Evolutionary conservation across 306 rosid genomes (phyloP), one percentile per base, ranked within the genome.

Genomic region (Fragaria ananassa): DNA sequence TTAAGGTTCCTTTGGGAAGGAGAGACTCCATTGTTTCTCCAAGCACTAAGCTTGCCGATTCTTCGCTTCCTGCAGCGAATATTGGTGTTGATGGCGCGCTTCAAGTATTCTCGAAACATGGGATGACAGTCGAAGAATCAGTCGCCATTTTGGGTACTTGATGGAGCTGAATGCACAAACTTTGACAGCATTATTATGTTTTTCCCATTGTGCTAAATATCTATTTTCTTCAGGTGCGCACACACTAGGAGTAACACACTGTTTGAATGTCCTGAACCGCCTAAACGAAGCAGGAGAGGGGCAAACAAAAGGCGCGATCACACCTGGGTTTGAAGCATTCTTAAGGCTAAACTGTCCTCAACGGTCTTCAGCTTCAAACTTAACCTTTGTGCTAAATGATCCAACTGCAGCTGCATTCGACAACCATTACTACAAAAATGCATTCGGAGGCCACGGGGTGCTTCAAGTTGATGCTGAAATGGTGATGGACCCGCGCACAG

Each of bases 81-180:
- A 17, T 54, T 70, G 83, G 83, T 57, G 81, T 83, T 46, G 78
- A 57, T 65, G 72, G 49, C 58, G 66, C 67, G 76, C 83, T 83
- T 83, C 83, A 21, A n/a, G 5, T 75, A n/a, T 83, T 83, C 23
- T 44, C 72, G 10, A 50, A 77, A 2, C 75, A 37, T 65, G 83
- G 83, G 17, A 79, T 79, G 86, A 79, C 79, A 53, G 17, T 31
- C 12, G 56, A 76, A 71, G 86, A 83, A 71, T 83, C 83, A 23
- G 86, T 75, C 2, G 83, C 81, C 67, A 71, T 79, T 57, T 64
- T 79, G 41, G 86, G 81, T 79, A 72, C 50, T 23, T 1, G 1
- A 60, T 27, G 66, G 13, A 25, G 4, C 13, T 4, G 37, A 25
- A 60, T 11, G 35, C 37, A 5, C 35, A 60, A 11, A 23, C 29